Evolutionary conservation across 805 yeast genomes (phyloP), one percentile per base, ranked within the genome.

Genomic region (Maudiozyma pseudohumilis): DNA sequence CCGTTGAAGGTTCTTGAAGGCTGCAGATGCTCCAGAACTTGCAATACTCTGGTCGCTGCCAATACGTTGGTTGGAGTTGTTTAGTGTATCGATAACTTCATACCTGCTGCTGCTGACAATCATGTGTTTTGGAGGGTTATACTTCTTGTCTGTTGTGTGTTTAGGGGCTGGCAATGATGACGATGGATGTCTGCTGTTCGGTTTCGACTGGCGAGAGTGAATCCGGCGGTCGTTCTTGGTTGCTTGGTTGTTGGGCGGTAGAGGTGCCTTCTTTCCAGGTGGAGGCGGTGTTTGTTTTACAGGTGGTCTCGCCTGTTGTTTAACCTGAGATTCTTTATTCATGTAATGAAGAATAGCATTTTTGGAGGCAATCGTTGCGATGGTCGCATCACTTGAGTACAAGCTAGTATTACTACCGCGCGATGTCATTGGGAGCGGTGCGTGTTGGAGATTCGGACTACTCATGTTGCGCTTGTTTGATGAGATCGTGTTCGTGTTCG

Each of bases 11-110:
- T 43, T 56, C 32, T 49, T 56, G 34, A 56, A 58, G 15, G 63
- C 63, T 6, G 63, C 63, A 16, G 56, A 53, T 2, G 63, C 63
- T 27, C 63, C 63, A 16, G 50, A 50, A 35, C 55, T 53, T 3
- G 63, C 63, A 16, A 43, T 50, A 16, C 33, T 36, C n/a, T 42
- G 41, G 10, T 45, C 42, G 19, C 30, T 22, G 31, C 36, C 41
- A 26, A 35, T 36, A 13, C 45, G 34, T n/a, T 40, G 31, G 3
- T 39, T 42, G 20, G 41, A 41, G 15, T 40, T 46, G 30, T 45
- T 40, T 32, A 55, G 33, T 6, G 58, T 43, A 34, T 50, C 46
- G n/a, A 58, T 39, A 5, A 56, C 61, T 29, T 58, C 61, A 36
- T 48, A 52, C 15, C 63, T 47, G 32, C 61, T 55, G 40, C 61